A percentile compares a stretch with the other conserved stretches of the same genome.
Conservation (phyloP, 495 filamentous ascomycete species). For the Trichoderma orchidacearum region DNA sequence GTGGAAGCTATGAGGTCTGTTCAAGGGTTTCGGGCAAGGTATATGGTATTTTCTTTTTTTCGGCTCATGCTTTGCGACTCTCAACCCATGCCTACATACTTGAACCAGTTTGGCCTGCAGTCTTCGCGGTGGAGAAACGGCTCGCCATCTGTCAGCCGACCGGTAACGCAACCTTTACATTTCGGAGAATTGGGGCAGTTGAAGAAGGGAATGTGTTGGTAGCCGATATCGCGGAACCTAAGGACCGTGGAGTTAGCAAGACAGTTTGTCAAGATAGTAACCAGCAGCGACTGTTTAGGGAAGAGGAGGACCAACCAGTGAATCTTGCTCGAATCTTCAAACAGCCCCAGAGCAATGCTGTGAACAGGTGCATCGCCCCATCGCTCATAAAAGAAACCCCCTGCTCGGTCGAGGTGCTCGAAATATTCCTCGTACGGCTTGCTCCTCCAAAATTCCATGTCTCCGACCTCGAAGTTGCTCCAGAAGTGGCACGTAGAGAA, state of each 20-base stretch:
- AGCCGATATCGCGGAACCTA: constrained; percentile 99
- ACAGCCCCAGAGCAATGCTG: constrained; percentile 84
- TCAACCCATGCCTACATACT: constrained; percentile 73
- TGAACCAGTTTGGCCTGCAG: constrained; percentile 94
- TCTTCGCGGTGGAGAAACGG: constrained; percentile 77
- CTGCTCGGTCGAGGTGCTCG: constrained; percentile 83
- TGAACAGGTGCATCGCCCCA: constrained; percentile 99
- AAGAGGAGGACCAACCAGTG: constrained; percentile 64
- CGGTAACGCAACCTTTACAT: constrained; percentile 77
- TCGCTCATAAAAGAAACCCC: constrained; percentile 97
- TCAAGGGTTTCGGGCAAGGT: too few relatives aligned
- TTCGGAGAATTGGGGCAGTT: constrained; percentile 97
- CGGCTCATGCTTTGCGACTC: constrained; percentile 58
- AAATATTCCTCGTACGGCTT: constrained; percentile 91
- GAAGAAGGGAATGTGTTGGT: constrained; percentile 96
- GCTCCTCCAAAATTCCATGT: constrained; percentile 89
- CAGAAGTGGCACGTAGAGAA: constrained; percentile 99
- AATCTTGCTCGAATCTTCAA: constrained; percentile 80
- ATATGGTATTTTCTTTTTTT: neutral
- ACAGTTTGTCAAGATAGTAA: neutral
- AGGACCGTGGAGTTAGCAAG: constrained; percentile 3
- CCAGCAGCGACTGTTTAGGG: neutral
- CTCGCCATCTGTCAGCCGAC: constrained; percentile 79
- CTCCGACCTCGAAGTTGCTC: constrained; percentile 97
- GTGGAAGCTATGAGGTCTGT: too few relatives aligned